Conservation (phyloP, 208 protist genomes). For the Trypanosoma caninum region DNA sequence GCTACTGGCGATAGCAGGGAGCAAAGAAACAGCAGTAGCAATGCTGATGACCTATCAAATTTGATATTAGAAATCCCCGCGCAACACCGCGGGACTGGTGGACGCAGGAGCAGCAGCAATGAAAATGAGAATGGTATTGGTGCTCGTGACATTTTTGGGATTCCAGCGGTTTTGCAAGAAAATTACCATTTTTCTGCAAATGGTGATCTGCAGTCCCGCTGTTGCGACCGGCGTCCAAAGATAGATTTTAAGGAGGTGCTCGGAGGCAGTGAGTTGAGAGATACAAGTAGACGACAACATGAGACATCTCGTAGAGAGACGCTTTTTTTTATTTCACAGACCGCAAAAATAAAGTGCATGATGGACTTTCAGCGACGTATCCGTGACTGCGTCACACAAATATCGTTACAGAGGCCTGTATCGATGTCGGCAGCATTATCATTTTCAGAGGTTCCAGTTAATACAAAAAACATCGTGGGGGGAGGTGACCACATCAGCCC, state of each 20-base stretch:
- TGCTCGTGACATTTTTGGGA: background rate
- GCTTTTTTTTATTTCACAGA: constrained; percentile 1
- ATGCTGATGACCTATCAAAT: no score
- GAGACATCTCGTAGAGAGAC: background rate
- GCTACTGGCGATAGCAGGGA: background rate
- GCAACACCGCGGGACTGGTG: no score
- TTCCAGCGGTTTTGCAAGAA: background rate
- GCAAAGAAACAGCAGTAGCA: no score
- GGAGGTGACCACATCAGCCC: no score
- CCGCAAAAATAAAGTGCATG: background rate
- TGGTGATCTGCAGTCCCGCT: no score
- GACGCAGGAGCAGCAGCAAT: background rate
- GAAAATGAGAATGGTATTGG: background rate
- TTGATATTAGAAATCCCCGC: no score
- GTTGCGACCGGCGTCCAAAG: no score
- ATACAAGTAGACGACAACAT: background rate
- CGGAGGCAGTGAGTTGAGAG: background rate
- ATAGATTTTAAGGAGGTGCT: no score
- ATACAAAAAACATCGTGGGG: no score
- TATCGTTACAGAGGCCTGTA: no score
- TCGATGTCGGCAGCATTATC: background rate
- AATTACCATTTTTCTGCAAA: background rate
- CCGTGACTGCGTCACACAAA: background rate
- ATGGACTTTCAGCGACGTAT: constrained; percentile 12
- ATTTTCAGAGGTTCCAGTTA: background rate